phyloP scores from a whole-genome alignment of 2,329 filamentous ascomycete species.

The Passalora sequoiae region DNA sequence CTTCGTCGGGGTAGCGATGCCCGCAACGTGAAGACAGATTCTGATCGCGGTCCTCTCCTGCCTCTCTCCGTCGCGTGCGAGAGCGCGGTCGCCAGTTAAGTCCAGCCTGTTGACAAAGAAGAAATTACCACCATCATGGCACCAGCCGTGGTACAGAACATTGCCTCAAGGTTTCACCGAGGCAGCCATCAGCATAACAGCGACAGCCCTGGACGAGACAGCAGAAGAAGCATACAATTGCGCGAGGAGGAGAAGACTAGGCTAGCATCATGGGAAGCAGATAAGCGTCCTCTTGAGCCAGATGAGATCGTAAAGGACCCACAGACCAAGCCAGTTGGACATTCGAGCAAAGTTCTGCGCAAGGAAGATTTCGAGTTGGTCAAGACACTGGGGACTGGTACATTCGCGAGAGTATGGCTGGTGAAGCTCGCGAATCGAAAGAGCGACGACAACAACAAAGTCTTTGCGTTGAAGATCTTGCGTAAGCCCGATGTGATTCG shows the following conservation, averaged over 20 bases:
- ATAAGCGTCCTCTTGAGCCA: conserved; percentile 41
- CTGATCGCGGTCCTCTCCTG: background rate
- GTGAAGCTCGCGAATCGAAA: conserved; percentile 56
- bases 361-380: conserved; percentile 64
- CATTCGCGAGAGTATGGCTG: conserved; percentile 74
- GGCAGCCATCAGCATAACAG: conserved; percentile 21
- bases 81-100: background rate
- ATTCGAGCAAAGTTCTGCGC: conserved; percentile 44
- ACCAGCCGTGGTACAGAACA: conserved; percentile 32
- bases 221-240: conserved; percentile 26
- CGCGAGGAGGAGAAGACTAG: conserved; percentile 46
- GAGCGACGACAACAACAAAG: conserved; percentile 44
- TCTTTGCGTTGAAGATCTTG: conserved; percentile 78
- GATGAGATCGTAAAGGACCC: conserved; percentile 42
- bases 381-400: conserved; percentile 71
- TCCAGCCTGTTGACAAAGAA: background rate
- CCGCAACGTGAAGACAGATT: background rate
- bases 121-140: conserved; percentile 28
- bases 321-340: conserved; percentile 43
- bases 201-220: conserved; percentile 12
- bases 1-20: background rate
- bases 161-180: conserved; percentile 34
- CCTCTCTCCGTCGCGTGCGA: background rate
- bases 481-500: conserved; percentile 65
- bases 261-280: conserved; percentile 44